A percentile compares a stretch with the other conserved stretches of the same genome.
These are phyloP conservation scores for Acrasis kona DNA, from an alignment of 78 protist species.

Conservation along the genomic window DNA sequence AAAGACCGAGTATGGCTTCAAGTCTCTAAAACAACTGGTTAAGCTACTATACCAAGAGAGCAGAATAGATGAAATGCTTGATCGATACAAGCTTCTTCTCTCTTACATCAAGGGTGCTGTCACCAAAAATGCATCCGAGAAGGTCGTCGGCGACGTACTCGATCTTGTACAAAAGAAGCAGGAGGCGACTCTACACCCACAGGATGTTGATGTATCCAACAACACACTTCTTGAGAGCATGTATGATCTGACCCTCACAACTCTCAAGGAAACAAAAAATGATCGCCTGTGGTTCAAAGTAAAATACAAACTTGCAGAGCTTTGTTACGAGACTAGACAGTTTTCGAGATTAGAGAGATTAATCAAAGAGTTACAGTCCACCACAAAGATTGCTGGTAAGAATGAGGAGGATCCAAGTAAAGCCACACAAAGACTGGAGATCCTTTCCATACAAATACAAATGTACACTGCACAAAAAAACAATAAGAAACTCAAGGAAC, in stretches of 20 bases:
- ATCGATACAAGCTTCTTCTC: neutral
- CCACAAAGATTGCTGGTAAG: too few species aligned
- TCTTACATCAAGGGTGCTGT: conserved; percentile 17
- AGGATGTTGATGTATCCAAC: neutral
- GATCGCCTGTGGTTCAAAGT: neutral
- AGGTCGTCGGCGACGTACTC: conserved; percentile 41
- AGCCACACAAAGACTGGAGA: conserved; percentile 79
- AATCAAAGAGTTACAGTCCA: neutral
- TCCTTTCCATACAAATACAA: conserved; percentile 91
- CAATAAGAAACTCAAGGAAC: conserved; percentile 65
- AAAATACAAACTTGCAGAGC: neutral
- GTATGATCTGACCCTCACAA: neutral
- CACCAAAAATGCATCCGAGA: conserved; percentile 50
- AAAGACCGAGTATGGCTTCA: neutral
- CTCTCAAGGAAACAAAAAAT: neutral
- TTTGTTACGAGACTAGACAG: neutral
- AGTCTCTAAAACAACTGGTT: neutral
- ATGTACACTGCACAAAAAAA: conserved; percentile 78
- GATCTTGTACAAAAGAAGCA: conserved; percentile 20
- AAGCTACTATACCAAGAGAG: neutral
- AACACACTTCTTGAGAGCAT: neutral
- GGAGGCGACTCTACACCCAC: neutral
- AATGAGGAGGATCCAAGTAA: conserved; percentile 27
- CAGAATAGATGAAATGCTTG: neutral
- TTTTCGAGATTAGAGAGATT: neutral